Conservation (phyloP, 768 basidiomycete species). For the Naganishia vaughanmartiniae region DNA sequence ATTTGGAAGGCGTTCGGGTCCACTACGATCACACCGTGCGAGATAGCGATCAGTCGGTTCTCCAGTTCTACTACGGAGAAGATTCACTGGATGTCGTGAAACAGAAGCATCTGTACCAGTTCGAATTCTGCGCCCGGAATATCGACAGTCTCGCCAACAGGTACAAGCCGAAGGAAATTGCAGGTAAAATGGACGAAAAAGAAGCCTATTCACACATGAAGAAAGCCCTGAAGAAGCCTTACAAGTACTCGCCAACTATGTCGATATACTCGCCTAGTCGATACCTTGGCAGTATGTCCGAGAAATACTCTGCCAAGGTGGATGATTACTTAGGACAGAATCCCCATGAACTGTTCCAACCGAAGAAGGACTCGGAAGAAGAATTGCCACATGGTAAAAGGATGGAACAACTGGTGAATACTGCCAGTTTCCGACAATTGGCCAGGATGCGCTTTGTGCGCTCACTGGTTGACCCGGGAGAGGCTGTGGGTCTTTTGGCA, state of each 20-base stretch:
- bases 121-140: conserved; percentile 89
- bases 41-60: conserved; percentile 85
- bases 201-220: conserved; percentile 79
- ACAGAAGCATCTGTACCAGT: conserved; percentile 90
- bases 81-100: conserved; percentile 95
- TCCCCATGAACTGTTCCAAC: conserved; percentile 29
- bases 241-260: conserved; percentile 69
- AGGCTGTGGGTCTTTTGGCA: conserved; percentile 94
- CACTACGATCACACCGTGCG: conserved; percentile 99
- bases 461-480: conserved; percentile 91
- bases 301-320: conserved; percentile 78
- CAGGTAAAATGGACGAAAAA: conserved; percentile 60
- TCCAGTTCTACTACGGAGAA: conserved; percentile 96
- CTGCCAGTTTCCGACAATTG: conserved; percentile 65
- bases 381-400: conserved; percentile 39
- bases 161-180: conserved; percentile 62
- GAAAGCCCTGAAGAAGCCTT: conserved; percentile 75
- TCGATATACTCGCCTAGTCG: conserved; percentile 73
- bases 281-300: conserved; percentile 85
- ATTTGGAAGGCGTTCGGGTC: conserved; percentile 90
- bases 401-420: conserved; percentile 53
- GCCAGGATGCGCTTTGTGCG: conserved; percentile 92
- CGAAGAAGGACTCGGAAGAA: conserved; percentile 54
- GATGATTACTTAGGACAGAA: conserved; percentile 75
- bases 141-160: conserved; percentile 71